Evolutionary conservation across 164 flowering plant species (phyloP), one percentile per base, ranked within the genome.

Genomic region (Chloranthus sessilifolius): DNA sequence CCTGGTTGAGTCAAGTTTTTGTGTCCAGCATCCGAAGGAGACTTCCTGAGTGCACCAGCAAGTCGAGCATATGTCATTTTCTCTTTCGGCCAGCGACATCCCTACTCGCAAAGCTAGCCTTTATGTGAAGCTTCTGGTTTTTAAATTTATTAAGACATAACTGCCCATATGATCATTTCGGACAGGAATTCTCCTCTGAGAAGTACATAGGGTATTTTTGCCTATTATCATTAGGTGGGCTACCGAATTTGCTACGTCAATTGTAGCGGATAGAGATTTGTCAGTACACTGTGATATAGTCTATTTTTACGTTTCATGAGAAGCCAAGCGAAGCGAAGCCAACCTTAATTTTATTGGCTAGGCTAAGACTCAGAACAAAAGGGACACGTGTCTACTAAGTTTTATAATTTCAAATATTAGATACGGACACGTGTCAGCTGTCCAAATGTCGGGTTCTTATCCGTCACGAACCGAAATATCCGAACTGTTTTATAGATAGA

Each of bases 401-500:
- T 37, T 37, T 3, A 4, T 16, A 4, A 37, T 3, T 37, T 37
- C 40, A 37, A 37, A 19, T 12, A 6, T 7, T 37, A 5, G 40
- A 37, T 15, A 37, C 40, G 40, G 40, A 37, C 40, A 37, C 40
- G 40, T 37, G 40, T 37, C 40, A 37, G n/a, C 40, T 12, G 40
- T 37, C 40, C 14, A 37, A 19, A 16, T 37, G 40, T 37, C 40
- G 40, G 40, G 40, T 14, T 37, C 40, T 15, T 19, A 37, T 37
- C 40, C 14, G 40, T 19, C 40, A 12, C 14, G 40, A 37, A 16
- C 20, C 40, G 40, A 37, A 37, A 37, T 37, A 37, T 37, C 40
- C 40, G 40, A 37, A 37, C 40, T 19, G n/a, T 12, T 7, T 15
- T 37, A 37, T 37, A 37, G 3, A 7, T 19, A 14, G 40, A 8